Conservation (phyloP, 1,284 basidiomycete species). For the Apiotrichum brassicae region DNA sequence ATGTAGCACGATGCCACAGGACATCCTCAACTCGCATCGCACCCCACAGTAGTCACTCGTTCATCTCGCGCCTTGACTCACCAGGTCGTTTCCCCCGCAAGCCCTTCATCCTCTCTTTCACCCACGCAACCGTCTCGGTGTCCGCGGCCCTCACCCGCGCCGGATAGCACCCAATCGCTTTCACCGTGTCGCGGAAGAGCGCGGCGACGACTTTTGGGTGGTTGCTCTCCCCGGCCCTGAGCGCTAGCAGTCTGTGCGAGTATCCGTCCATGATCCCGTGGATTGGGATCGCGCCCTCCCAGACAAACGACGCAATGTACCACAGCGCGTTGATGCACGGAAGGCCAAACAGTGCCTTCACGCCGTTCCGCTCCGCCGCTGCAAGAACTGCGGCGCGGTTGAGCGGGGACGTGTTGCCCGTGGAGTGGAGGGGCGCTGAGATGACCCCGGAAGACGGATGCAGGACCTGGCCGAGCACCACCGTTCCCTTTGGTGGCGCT, state of each 20-base stretch:
- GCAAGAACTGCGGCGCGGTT: slow-evolving; percentile 1
- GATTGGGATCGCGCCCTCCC: not conserved
- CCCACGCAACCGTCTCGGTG: not conserved
- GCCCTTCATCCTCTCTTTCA: not conserved
- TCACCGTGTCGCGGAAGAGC: not conserved
- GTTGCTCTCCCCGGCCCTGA: not conserved
- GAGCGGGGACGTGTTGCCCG: not conserved
- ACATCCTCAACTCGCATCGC: not conserved
- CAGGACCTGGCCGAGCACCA: not conserved
- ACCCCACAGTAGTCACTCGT: too few species aligned
- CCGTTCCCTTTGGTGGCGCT: not conserved
- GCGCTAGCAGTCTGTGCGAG: not conserved
- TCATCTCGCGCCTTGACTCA: too few species aligned
- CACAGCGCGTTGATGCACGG: not conserved
- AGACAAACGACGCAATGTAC: not conserved
- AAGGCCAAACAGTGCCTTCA: slow-evolving; percentile 1
- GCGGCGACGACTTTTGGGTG: not conserved
- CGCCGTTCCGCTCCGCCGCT: not conserved
- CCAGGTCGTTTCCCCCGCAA: not conserved
- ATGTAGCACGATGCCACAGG: too few species aligned
- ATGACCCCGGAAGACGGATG: not conserved
- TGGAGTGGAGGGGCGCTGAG: not conserved
- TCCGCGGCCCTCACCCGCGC: not conserved
- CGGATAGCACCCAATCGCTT: not conserved
- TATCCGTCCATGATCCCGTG: slow-evolving; percentile 3